These are phyloP conservation scores for Cyclospora cayetanensis DNA, from an alignment of 169 alveolate genomes.

Conservation along the genomic window DNA sequence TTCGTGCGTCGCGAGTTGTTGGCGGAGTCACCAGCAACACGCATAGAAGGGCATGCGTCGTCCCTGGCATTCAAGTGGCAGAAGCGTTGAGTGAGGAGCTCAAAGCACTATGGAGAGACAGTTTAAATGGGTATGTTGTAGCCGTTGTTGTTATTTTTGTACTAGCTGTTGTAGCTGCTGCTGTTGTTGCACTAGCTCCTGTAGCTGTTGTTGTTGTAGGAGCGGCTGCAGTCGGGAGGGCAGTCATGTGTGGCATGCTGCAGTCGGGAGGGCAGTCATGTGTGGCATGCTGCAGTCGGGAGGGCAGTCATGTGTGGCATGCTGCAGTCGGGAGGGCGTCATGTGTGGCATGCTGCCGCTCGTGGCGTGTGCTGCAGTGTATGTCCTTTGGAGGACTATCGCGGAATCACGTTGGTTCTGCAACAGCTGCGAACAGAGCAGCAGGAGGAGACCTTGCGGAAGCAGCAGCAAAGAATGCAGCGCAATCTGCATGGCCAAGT, in stretches of 20 bases:
- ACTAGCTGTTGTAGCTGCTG: neutral
- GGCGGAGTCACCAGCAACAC: constrained; percentile 45
- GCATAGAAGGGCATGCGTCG: neutral
- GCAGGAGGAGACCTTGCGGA: constrained; percentile 44
- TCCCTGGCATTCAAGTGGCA: neutral
- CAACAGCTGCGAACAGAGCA: constrained; percentile 62
- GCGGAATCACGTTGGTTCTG: constrained; percentile 52
- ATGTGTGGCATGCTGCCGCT: too few relatives aligned
- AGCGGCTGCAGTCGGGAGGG: neutral
- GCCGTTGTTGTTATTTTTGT: neutral
- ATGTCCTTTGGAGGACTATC: constrained; percentile 43
- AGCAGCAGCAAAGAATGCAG: constrained; percentile 35
- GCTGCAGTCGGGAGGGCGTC: neutral
- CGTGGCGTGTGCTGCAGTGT: constrained; percentile 28
- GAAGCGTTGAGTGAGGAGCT: constrained; percentile 28
- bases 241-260: too few relatives aligned
- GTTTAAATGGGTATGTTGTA: constrained; percentile 18
- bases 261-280: neutral
- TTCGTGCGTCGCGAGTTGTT: constrained; percentile 39
- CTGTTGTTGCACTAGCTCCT: neutral
- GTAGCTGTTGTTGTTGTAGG: neutral
- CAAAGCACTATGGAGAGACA: constrained; percentile 38
- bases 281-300: constrained; percentile 12
- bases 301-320: too few relatives aligned
- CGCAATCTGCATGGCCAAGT: neutral